Evolutionary conservation across 305 asterid species (phyloP), one percentile per base, ranked within the genome.

Genomic region (Fraxinus albicans): DNA sequence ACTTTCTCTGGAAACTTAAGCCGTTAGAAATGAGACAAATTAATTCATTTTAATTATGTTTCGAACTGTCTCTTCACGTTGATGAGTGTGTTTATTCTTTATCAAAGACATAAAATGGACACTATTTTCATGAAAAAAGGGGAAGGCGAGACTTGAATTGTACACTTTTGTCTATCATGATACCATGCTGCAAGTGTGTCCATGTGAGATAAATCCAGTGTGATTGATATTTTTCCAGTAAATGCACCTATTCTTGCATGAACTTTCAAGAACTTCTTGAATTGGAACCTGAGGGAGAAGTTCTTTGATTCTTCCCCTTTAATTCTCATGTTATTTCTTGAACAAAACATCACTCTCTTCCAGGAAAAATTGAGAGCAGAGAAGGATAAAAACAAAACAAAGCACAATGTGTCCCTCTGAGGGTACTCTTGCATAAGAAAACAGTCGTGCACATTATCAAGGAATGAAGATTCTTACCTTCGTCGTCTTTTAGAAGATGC

Each of bases 391-490:
- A 10, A 42, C 42, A 36, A 36, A 35, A 36, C 9, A 42, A 42
- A 42, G 15, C 53, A 42, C 50, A 42, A 42, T 2, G 53, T 42
- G 17, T 10, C 55, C 55, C 55, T 44, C 58, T 47, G 58, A 13
- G 58, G 58, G 17, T 13, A 13, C 58, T 15, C 55, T 47, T 47
- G 2, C n/a, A 3, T 12, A 47, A 47, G 55, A 47, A 13, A 47
- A 47, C 55, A 44, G 19, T 31, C 15, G 19, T 58, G 34, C 73
- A 84, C 55, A 84, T 35, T 85, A 40, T 47, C 73, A 47, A 79
- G 27, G 55, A 3, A 5, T 3, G 82, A 79, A 88, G 35, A 53
- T 88, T 77, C 86, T 80, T 86, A 95, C 98, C 96, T 92, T 87
- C 86, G 86, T 81, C 93, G 90, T 63, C 88, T 88, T 10, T 79